Evolutionary conservation across 495 filamentous ascomycete genomes (phyloP).

Genomic region (Xylaria nigripes): DNA sequence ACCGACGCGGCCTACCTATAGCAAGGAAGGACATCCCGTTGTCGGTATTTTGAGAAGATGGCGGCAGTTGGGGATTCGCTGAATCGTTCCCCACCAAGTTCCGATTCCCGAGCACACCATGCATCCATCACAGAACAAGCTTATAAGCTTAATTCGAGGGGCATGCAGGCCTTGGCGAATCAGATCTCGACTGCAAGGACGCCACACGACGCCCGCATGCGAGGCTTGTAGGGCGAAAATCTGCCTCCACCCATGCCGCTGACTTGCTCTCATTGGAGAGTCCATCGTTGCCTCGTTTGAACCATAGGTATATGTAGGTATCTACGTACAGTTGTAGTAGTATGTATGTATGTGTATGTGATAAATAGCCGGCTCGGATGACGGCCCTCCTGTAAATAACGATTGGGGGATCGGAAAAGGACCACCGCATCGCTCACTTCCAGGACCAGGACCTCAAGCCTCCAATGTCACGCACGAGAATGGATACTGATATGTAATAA

Average conservation of each 20-base stretch:
- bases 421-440: conserved; percentile 1
- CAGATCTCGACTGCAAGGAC: background rate
- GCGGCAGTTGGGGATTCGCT: conserved; percentile 1
- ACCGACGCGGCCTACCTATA: no score
- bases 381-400: background rate
- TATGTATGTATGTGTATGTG: background rate
- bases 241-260: conserved; percentile 2
- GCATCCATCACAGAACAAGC: conserved; percentile 10
- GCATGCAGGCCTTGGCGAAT: conserved; percentile 8
- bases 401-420: conserved; percentile 3
- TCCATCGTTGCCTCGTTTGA: background rate
- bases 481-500: conserved; percentile 1
- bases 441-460: background rate
- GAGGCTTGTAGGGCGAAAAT: conserved; percentile 6
- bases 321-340: background rate
- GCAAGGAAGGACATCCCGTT: conserved; percentile 7
- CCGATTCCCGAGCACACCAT: conserved; percentile 9
- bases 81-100: conserved; percentile 1
- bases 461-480: conserved; percentile 2
- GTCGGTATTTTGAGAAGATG: conserved; percentile 5
- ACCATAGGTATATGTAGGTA: no score
- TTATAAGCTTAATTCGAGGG: conserved; percentile 14
- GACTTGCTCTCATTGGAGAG: background rate
- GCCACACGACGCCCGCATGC: conserved; percentile 9
- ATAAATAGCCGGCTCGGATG: conserved; percentile 1